Evolutionary conservation across 2,329 filamentous ascomycete species (phyloP), one percentile per base, ranked within the genome.

Genomic region (Claviceps cyperi): DNA sequence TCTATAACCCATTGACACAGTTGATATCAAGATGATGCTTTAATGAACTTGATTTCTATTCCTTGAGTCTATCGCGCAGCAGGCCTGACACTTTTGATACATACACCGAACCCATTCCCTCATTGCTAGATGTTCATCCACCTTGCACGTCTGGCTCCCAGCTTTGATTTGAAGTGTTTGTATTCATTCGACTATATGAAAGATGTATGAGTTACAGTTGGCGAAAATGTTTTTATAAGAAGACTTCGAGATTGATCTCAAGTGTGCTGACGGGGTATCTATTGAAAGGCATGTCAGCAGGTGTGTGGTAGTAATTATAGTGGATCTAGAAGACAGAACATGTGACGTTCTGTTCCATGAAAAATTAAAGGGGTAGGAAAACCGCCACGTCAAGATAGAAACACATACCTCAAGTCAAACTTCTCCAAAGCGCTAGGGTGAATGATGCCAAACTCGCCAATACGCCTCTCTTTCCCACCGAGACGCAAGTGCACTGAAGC

Each of bases 341-440:
- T 11, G 28, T 11, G 28, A 32, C 28, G 28, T 32, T 32, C 28
- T 32, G 11, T 32, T 32, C 9, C 28, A 32, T 32, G 15, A n/a
- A 15, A 40, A 2, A 28, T n/a, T 19, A 2, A 15, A 39, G 5
- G 46, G 14, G 11, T 11, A 11, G 24, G n/a, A 7, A 11, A 32
- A 32, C 9, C 9, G 28, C 4, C 9, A 32, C 4, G 28, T 32
- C 28, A 40, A 7, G 5, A 14, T 40, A 13, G 8, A 9, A 8
- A 21, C 13, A 66, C 75, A 62, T 68, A 88, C 77, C 80, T 87
- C 62, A 96, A 74, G 60, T 94, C 90, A 68, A 92, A 96, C 61
- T 94, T 92, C 65, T 95, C 88, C 61, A 97, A 72, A 56, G 97
- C 92, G 5, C 81, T 84, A 43, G 92, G 94, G 68, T 98, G 91